phyloP scores from a whole-genome alignment of 805 yeast genomes.

The Clavispora phyllophila region DNA sequence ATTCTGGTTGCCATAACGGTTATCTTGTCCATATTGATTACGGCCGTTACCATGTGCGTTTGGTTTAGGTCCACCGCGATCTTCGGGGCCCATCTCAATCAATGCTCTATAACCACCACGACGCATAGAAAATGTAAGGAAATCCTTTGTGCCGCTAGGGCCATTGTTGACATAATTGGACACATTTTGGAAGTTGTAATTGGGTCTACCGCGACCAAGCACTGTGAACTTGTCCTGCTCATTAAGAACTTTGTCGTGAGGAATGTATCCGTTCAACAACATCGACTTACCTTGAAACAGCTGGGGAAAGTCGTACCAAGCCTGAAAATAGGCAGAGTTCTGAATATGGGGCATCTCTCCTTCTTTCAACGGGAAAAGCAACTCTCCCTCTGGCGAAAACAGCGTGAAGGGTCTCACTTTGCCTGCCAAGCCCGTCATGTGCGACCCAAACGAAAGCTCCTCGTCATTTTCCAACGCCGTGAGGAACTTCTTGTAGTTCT shows the following conservation, averaged over 20 bases:
- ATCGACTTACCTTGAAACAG: conserved; percentile 68
- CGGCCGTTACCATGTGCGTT: conserved; percentile 5
- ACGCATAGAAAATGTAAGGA: conserved; percentile 28
- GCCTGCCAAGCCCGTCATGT: conserved; percentile 58
- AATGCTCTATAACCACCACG: conserved; percentile 36
- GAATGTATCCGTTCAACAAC: conserved; percentile 72
- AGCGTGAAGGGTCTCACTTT: conserved; percentile 31
- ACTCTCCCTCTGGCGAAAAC: conserved; percentile 31
- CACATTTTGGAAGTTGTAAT: conserved; percentile 11
- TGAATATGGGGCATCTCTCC: conserved; percentile 43
- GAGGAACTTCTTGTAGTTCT: conserved; percentile 37
- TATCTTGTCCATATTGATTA: conserved; percentile 2
- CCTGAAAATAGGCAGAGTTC: conserved; percentile 35
- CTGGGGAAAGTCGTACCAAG: conserved; percentile 59
- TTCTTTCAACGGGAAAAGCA: conserved; percentile 44
- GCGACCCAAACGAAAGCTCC: conserved; percentile 40
- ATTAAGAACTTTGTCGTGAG: conserved; percentile 56
- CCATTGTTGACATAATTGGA: conserved; percentile 35
- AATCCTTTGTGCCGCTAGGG: conserved; percentile 32
- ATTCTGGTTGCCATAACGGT: conserved; percentile 7
- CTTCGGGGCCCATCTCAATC: conserved; percentile 8
- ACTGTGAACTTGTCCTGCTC: conserved; percentile 65
- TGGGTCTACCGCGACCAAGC: conserved; percentile 35
- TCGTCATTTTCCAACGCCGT: conserved; percentile 31
- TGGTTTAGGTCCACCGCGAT: not conserved